Evolutionary conservation across 805 yeast species (phyloP).

Genomic region (Schwanniomyces vanrijiae): DNA sequence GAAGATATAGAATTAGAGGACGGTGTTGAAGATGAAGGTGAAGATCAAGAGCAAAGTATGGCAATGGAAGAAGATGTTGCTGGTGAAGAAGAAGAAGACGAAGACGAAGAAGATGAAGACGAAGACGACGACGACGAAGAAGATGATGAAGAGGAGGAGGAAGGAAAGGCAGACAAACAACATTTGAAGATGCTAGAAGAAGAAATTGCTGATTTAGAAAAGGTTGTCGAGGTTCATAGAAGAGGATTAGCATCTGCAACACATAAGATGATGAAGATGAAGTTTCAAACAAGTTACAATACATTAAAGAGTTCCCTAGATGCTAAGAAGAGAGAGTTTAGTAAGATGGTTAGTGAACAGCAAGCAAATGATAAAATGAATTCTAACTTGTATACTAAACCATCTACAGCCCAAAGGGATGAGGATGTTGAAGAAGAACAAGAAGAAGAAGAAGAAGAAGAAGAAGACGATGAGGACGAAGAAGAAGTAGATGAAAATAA

Average conservation of each 20-base stretch:
- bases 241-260: conserved; percentile 69
- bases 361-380: conserved; percentile 21
- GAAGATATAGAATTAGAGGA: conserved; percentile 13
- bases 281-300: conserved; percentile 78
- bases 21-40: conserved; percentile 20
- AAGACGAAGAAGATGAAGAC: conserved; percentile 55
- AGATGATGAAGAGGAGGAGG: conserved; percentile 50
- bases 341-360: conserved; percentile 26
- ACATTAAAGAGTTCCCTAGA: conserved; percentile 82
- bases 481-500: conserved; percentile 17
- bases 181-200: conserved; percentile 69
- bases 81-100: conserved; percentile 54
- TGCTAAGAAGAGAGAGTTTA: conserved; percentile 68
- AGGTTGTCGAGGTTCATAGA: conserved; percentile 72
- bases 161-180: conserved; percentile 52
- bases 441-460: conserved; percentile 25
- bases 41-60: conserved; percentile 26
- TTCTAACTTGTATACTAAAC: conserved; percentile 12
- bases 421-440: conserved; percentile 24
- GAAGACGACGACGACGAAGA: conserved; percentile 53
- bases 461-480: conserved; percentile 31
- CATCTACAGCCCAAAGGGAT: background rate
- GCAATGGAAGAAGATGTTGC: conserved; percentile 43
- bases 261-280: conserved; percentile 81
- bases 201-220: conserved; percentile 79